These are phyloP conservation scores for Daldinia bambusicola DNA, from an alignment of 495 filamentous ascomycete species.

Conservation along the genomic window DNA sequence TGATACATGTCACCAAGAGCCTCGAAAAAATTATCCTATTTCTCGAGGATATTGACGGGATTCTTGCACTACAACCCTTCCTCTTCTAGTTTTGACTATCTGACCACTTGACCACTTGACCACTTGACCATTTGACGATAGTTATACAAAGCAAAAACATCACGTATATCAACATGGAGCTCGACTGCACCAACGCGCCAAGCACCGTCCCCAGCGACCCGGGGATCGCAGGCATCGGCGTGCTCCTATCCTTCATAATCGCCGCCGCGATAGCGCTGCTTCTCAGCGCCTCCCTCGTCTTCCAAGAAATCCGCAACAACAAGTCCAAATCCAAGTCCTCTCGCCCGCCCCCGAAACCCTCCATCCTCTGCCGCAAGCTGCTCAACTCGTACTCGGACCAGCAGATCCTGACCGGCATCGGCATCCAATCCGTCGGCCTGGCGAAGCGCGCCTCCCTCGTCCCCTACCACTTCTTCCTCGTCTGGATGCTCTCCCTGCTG, in stretches of 20 bases:
- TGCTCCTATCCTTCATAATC: conserved; percentile 69
- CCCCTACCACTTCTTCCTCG: conserved; percentile 70
- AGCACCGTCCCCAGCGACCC: conserved; percentile 58
- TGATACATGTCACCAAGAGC: too few relatives aligned
- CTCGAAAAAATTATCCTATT: too few relatives aligned
- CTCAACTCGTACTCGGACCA: conserved; percentile 68
- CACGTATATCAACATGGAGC: conserved; percentile 17
- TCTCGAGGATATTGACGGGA: too few relatives aligned
- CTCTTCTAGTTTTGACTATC: too few relatives aligned
- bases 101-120: too few relatives aligned
- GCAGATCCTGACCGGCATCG: conserved; percentile 70
- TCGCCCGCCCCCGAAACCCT: conserved; percentile 47
- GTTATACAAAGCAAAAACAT: background rate
- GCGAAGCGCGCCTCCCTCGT: conserved; percentile 60
- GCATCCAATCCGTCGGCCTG: conserved; percentile 64
- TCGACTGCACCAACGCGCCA: conserved; percentile 61
- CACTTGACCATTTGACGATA: too few relatives aligned
- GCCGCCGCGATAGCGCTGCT: conserved; percentile 60
- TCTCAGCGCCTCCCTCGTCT: conserved; percentile 58
- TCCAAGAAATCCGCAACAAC: conserved; percentile 52
- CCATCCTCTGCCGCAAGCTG: conserved; percentile 63
- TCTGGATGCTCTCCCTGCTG: conserved; percentile 69
- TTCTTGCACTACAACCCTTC: too few relatives aligned
- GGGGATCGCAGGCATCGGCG: conserved; percentile 67
- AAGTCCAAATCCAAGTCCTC: background rate